Evolutionary conservation across 169 alveolate genomes (phyloP).

Genomic region (Eimeria praecox): DNA sequence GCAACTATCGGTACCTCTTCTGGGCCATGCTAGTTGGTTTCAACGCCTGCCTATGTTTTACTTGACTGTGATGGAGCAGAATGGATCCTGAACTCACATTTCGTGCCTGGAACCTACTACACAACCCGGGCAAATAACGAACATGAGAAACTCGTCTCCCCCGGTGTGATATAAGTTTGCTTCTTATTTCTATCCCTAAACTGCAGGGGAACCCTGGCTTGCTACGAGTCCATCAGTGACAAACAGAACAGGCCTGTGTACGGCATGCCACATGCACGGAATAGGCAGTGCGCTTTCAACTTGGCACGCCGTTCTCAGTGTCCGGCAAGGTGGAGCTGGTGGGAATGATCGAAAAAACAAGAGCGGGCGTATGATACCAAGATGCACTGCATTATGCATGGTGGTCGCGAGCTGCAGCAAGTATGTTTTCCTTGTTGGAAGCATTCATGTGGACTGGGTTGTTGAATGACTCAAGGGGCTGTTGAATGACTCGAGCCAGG

Average conservation of each 20-base stretch:
- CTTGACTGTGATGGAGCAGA: too few relatives aligned
- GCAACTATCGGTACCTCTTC: too few relatives aligned
- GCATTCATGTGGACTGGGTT: background rate
- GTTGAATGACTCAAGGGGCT: too few relatives aligned
- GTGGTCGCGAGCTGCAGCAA: background rate
- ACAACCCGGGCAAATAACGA: background rate
- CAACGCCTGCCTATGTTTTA: too few relatives aligned
- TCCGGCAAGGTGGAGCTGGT: background rate
- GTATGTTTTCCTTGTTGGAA: background rate
- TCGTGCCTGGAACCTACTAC: background rate
- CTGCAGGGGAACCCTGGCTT: too few relatives aligned
- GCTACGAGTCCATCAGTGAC: too few relatives aligned
- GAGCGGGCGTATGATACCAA: background rate
- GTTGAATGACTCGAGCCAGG: background rate
- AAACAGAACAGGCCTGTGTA: too few relatives aligned
- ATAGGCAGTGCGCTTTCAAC: background rate
- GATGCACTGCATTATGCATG: background rate
- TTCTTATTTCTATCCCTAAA: too few relatives aligned
- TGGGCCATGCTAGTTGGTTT: too few relatives aligned
- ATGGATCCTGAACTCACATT: background rate
- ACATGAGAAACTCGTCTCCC: too few relatives aligned
- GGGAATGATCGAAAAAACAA: background rate
- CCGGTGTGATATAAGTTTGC: too few relatives aligned
- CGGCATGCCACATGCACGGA: background rate
- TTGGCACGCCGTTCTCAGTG: too few relatives aligned